Conservation (phyloP, 2,329 filamentous ascomycete species). For the Diplodia seriata region DNA sequence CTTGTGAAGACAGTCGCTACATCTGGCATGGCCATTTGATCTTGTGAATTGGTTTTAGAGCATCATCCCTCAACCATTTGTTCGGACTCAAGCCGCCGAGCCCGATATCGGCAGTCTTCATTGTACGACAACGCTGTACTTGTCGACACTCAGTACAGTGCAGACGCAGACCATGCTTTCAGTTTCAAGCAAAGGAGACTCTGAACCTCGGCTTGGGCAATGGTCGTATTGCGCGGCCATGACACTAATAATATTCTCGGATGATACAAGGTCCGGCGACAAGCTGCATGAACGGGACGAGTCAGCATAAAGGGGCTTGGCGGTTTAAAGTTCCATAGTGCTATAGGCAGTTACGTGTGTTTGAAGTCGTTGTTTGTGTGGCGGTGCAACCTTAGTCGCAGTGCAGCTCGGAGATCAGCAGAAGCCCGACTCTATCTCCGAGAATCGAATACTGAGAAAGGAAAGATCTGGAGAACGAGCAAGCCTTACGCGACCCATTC, state of each 20-base stretch:
- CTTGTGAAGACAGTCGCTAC: too few species aligned
- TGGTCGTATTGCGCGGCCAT: not conserved
- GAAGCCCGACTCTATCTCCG: not conserved
- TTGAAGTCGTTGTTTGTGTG: not conserved
- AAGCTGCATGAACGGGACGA: not conserved
- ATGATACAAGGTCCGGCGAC: not conserved
- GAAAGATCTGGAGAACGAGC: conserved; percentile 9
- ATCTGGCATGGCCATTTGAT: too few species aligned
- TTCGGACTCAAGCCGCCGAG: too few species aligned
- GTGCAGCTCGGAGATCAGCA: conserved; percentile 5
- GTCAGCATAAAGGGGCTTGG: not conserved
- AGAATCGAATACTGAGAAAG: not conserved
- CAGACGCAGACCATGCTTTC: too few species aligned
- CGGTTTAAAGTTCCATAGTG: not conserved
- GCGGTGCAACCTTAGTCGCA: not conserved
- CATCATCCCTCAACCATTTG: too few species aligned
- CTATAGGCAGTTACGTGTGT: not conserved
- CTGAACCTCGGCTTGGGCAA: too few species aligned
- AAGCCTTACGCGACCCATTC: not conserved
- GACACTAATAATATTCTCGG: not conserved
- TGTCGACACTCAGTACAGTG: too few species aligned
- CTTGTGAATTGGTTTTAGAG: too few species aligned
- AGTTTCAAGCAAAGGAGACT: too few species aligned
- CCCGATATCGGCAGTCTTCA: too few species aligned
- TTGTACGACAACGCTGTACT: too few species aligned